Evolutionary conservation across 352 stramenopile species (phyloP).

Genomic region (Elongisporangium senticosum): DNA sequence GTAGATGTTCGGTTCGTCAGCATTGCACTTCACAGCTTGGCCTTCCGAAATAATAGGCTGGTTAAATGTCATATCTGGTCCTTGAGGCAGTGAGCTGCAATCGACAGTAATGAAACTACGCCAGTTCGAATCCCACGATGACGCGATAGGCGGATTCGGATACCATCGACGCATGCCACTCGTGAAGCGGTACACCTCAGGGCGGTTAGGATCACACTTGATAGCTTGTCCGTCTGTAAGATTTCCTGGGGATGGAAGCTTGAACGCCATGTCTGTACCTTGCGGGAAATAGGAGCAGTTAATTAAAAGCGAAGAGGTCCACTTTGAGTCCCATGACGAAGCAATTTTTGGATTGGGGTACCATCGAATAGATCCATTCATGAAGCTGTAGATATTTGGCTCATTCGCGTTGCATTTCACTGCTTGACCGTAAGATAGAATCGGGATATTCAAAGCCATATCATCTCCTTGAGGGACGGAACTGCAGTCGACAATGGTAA

Average conservation of each 20-base stretch:
- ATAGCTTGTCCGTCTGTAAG: too few species aligned
- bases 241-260: neutral
- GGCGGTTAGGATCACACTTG: slow-evolving; percentile 1
- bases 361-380: slow-evolving; percentile 4
- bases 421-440: slow-evolving; percentile 3
- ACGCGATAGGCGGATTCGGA: slow-evolving; percentile 3
- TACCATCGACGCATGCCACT: slow-evolving; percentile 5
- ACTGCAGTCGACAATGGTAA: slow-evolving; percentile 15
- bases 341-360: slow-evolving; percentile 5
- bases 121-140: slow-evolving; percentile 11
- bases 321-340: slow-evolving; percentile 5
- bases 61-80: slow-evolving; percentile 10
- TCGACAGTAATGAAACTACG: slow-evolving; percentile 1
- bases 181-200: slow-evolving; percentile 6
- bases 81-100: slow-evolving; percentile 3
- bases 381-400: slow-evolving; percentile 6
- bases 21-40: slow-evolving; percentile 9
- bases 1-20: too few species aligned
- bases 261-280: slow-evolving; percentile 2
- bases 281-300: neutral
- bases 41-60: slow-evolving; percentile 7
- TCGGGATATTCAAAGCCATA: slow-evolving; percentile 13
- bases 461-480: slow-evolving; percentile 10
- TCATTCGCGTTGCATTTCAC: slow-evolving; percentile 4
- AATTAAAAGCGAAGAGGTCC: neutral